Percentiles rank a stretch among this genome's conserved stretches.
Conservation (phyloP, 148 eudicot genomes). For the Chenopodium formosanum region DNA sequence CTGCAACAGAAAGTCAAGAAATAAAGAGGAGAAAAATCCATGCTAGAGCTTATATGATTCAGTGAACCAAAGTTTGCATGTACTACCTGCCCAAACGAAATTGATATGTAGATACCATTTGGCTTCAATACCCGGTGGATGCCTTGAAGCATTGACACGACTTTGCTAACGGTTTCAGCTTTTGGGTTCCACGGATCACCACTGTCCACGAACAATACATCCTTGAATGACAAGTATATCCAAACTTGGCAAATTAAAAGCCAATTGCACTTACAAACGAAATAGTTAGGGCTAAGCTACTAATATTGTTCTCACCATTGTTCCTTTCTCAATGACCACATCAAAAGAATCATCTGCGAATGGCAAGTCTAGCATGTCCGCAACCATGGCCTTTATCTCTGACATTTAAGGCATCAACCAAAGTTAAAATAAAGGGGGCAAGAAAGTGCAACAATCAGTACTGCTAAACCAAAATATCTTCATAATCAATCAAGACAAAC, state of each 20-base stretch:
- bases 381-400: constrained; percentile 82
- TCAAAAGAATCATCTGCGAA: constrained; percentile 72
- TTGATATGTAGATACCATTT: constrained; percentile 81
- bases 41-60: not conserved
- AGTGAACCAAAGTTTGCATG: not conserved
- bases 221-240: constrained; percentile 61
- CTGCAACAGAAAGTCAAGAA: constrained; percentile 36
- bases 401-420: constrained; percentile 15
- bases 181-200: constrained; percentile 98
- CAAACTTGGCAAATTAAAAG: constrained; percentile 30
- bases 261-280: not conserved
- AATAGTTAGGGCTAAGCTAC: not conserved
- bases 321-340: constrained; percentile 96
- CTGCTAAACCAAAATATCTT: not conserved
- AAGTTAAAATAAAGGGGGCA: not conserved
- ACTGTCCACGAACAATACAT: constrained; percentile 96
- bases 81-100: constrained; percentile 91
- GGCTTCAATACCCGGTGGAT: constrained; percentile 89
- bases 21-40: not conserved
- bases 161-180: constrained; percentile 62
- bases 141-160: constrained; percentile 81
- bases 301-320: constrained; percentile 59
- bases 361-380: constrained; percentile 92
- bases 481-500: no score
- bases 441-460: not conserved